Evolutionary conservation across 2,329 filamentous ascomycete genomes (phyloP).

Genomic region (Trichothecium roseum): DNA sequence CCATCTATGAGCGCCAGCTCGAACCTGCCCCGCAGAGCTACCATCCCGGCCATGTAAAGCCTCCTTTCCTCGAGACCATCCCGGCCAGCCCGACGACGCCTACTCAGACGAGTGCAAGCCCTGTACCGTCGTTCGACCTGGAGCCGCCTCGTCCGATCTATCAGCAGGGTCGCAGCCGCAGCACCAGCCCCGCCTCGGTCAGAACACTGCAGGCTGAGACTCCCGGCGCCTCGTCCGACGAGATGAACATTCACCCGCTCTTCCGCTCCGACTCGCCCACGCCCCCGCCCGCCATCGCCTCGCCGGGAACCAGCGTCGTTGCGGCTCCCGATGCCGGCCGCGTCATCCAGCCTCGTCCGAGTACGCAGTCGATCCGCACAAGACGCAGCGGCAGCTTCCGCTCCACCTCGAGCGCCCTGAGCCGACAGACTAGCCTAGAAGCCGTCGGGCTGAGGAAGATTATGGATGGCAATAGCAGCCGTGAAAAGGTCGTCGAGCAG

Average conservation of each 20-base stretch:
- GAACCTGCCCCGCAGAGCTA: background rate
- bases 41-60: slow-evolving; percentile 12
- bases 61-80: slow-evolving; percentile 58
- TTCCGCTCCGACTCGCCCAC: slow-evolving; percentile 64
- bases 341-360: slow-evolving; percentile 44
- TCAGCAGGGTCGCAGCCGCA: slow-evolving; percentile 41
- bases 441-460: slow-evolving; percentile 21
- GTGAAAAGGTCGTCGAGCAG: slow-evolving; percentile 12
- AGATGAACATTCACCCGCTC: slow-evolving; percentile 67
- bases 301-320: slow-evolving; percentile 59
- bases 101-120: slow-evolving; percentile 54
- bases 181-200: slow-evolving; percentile 34
- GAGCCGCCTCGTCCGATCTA: slow-evolving; percentile 33
- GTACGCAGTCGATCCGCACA: slow-evolving; percentile 38
- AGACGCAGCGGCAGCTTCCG: slow-evolving; percentile 47
- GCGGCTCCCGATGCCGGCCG: slow-evolving; percentile 61
- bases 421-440: slow-evolving; percentile 38
- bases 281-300: slow-evolving; percentile 49
- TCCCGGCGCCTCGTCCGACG: slow-evolving; percentile 24
- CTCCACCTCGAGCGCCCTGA: slow-evolving; percentile 34
- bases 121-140: slow-evolving; percentile 48
- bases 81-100: slow-evolving; percentile 45
- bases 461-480: slow-evolving; percentile 12
- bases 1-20: background rate
- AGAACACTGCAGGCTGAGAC: slow-evolving; percentile 16